phyloP scores from a whole-genome alignment of 257 asterid genomes.

The Solanum gandarillasii region DNA sequence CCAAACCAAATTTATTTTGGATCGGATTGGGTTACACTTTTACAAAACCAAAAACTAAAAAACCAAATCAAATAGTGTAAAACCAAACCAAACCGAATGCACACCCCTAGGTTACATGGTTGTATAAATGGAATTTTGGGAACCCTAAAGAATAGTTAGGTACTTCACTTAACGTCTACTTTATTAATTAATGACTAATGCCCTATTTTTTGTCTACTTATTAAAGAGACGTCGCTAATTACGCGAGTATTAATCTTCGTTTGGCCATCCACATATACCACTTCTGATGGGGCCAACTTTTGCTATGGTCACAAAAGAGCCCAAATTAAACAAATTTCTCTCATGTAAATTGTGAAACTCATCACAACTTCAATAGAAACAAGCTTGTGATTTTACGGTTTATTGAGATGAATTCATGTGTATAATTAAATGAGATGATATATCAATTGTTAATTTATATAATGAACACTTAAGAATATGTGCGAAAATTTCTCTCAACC shows the following conservation, averaged over 20 bases:
- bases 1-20: too few relatives aligned
- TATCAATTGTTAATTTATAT: background rate
- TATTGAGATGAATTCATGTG: background rate
- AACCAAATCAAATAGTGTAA: too few relatives aligned
- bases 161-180: background rate
- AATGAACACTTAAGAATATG: background rate
- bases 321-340: background rate
- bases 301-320: background rate
- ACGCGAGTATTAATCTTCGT: background rate
- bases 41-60: too few relatives aligned
- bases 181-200: background rate
- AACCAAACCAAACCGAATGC: too few relatives aligned
- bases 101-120: background rate
- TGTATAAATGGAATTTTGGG: background rate
- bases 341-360: background rate
- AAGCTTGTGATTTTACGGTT: background rate
- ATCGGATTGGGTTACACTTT: too few relatives aligned
- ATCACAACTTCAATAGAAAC: background rate
- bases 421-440: background rate
- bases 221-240: background rate
- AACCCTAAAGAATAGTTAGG: background rate
- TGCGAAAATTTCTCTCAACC: accelerated
- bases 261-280: background rate
- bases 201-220: background rate
- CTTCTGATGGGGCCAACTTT: background rate